Base-by-base conservation (phyloP, 768 basidiomycete genomes). In the Mycena albidolilacea region DNA sequence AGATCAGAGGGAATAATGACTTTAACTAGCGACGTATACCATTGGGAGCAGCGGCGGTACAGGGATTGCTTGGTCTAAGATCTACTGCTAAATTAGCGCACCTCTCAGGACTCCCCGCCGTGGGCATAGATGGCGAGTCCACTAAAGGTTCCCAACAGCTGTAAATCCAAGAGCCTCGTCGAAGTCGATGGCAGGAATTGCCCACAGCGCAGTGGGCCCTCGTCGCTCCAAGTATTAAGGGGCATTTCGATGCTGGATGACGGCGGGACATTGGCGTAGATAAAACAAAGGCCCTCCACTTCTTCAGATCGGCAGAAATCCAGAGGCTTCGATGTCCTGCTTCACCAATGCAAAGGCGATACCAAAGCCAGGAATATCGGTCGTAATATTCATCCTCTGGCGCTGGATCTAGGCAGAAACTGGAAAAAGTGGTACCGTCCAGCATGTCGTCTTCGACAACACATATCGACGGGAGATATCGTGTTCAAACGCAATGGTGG, bases 111-210 rank as follows among this genome's bases (percentile, higher is more conserved):
- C 35, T 35, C 15, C 14, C 57, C 57, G 8, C 35, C 71, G 19
- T 54, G 50, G 37, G 69, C 67, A 21, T 69, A 69, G 17, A 75
- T 52, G 15, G 71, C 71, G 1, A 75, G 43, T 44, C 73, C 74
- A 6, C 74, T 71, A 23, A 75, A 72, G 23, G 50, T 75, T 75
- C 9, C 71, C 74, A 14, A 75, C 46, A 11, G 69, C 67, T 1
- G 69, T 61, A 4, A 67, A 35, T 17, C 74, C 74, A 4, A 75
- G 55, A 35, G 71, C 46, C 1, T 75, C 74, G 37, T 75, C 74
- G 57, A 75, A 75, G 37, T 69, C 66, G n/a, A 75, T 15, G 30
- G 9, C 35, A 14, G 74, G 71, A 19, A 66, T 21, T 4, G 60
- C 71, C 74, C 74, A 75, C 5, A 75, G 50, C 0, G 67, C 74